Base-by-base conservation (phyloP, 306 rosid species). In the Vigna hirtella region DNA sequence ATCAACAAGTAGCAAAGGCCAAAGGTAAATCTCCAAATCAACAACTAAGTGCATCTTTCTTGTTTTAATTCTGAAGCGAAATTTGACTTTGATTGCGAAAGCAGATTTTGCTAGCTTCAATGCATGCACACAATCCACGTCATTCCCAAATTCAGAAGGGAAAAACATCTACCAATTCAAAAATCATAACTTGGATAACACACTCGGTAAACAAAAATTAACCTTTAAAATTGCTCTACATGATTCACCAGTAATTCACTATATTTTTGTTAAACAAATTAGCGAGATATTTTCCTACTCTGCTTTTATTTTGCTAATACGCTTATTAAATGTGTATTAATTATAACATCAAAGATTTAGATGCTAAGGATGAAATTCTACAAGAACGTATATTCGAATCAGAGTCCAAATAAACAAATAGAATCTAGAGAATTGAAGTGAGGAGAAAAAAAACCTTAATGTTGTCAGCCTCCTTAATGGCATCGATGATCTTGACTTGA, bases 91-190 rank as follows among this genome's bases (percentile, higher is more conserved):
- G 10, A 34, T 3, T 0, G 20, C 91, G 57, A 93, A 83, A 12
- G 85, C 88, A 5, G 96, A 87, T 81, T 88, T 95, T 22, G 99
- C 99, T 22, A 98, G 99, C 82, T 95, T 97, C 15, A 95, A 94
- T 0, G 93, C 93, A n/a, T 95, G 81, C 12, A 74, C 79, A 2
- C 92, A 91, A 70, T 95, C 99, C 66, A 93, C 97, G 28, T 93
- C 99, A 70, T 79, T 77, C 24, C 97, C 99, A 24, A 93, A 93
- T 70, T 95, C 99, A 0, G 97, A 91, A 7, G 99, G 99, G 14
- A 91, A 91, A 73, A 95, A 95, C 71, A 96, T 93, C 99, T 94
- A 78, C 9, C 0, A 51, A 77, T 43, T 43, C 22, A 34, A 34
- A 34, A 34, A 34, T 5, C 7, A 34, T 34, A 34, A 34, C 32